A percentile compares a stretch with the other conserved stretches of the same genome.
phyloP scores from a whole-genome alignment of 345 rosid species.

The Lumnitzera littorea region DNA sequence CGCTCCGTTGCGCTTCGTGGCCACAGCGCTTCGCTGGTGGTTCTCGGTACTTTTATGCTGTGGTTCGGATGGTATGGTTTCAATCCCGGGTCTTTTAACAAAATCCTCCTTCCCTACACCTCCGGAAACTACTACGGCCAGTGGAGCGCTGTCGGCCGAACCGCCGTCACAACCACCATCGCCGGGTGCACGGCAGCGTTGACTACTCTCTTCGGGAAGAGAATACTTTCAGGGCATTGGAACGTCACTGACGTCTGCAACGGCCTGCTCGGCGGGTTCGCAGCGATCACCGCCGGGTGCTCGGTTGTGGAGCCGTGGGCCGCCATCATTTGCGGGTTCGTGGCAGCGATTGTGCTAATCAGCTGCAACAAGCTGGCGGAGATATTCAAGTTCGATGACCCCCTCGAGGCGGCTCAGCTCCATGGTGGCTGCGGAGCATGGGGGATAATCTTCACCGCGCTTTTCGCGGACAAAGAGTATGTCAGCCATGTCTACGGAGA shows the following conservation, averaged over 20 bases:
- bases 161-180: slow-evolving; percentile 88
- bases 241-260: slow-evolving; percentile 87
- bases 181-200: slow-evolving; percentile 84
- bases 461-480: slow-evolving; percentile 53
- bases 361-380: slow-evolving; percentile 75
- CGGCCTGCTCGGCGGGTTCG: slow-evolving; percentile 87
- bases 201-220: slow-evolving; percentile 78
- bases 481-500: slow-evolving; percentile 47
- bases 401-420: slow-evolving; percentile 73
- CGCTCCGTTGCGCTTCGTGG: slow-evolving; percentile 28
- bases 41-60: slow-evolving; percentile 28
- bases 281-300: slow-evolving; percentile 80
- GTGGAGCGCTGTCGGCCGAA: slow-evolving; percentile 79
- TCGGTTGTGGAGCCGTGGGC: slow-evolving; percentile 95
- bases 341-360: slow-evolving; percentile 61
- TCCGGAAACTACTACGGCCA: slow-evolving; percentile 44
- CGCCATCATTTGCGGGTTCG: slow-evolving; percentile 76
- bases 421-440: slow-evolving; percentile 95
- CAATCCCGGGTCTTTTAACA: slow-evolving; percentile 35
- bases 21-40: slow-evolving; percentile 34
- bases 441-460: slow-evolving; percentile 80
- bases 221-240: slow-evolving; percentile 80
- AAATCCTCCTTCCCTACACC: slow-evolving; percentile 15
- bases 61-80: slow-evolving; percentile 48
- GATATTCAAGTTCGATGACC: slow-evolving; percentile 53